Conservation (phyloP, 176 grass and related monocot genomes). For the Oryza longistaminata region DNA sequence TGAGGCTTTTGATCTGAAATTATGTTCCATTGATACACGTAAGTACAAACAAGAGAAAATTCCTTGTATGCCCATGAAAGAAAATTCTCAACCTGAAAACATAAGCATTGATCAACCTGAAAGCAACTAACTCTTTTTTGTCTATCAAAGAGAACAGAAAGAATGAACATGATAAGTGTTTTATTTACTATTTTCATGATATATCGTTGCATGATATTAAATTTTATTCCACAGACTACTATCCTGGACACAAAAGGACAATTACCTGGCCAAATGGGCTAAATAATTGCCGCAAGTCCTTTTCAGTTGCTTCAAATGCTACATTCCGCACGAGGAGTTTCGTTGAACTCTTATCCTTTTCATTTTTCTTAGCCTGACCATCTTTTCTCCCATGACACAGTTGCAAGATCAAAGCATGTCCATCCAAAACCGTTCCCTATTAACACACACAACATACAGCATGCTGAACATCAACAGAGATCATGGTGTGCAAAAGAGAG, state of each 20-base stretch:
- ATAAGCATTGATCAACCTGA: not conserved
- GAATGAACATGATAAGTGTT: not conserved
- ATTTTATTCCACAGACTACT: slow-evolving; percentile 13
- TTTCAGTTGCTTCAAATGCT: slow-evolving; percentile 88
- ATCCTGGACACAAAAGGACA: not conserved
- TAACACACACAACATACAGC: slow-evolving; percentile 14
- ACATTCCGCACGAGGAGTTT: slow-evolving; percentile 93
- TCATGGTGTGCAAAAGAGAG: slow-evolving; percentile 10
- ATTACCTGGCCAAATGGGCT: slow-evolving; percentile 96
- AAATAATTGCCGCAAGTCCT: slow-evolving; percentile 86
- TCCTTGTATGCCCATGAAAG: too few species aligned
- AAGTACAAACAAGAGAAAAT: not conserved
- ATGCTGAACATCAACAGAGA: slow-evolving; percentile 1
- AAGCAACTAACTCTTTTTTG: not conserved
- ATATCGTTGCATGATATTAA: slow-evolving; percentile 15
- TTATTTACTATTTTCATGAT: not conserved
- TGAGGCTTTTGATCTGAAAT: slow-evolving; percentile 79
- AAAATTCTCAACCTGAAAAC: not conserved
- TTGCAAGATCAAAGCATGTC: slow-evolving; percentile 92
- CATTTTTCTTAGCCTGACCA: slow-evolving; percentile 56
- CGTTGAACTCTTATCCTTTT: slow-evolving; percentile 87
- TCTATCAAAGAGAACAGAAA: not conserved
- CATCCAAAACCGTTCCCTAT: slow-evolving; percentile 93
- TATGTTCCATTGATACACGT: slow-evolving; percentile 3
- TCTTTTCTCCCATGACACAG: slow-evolving; percentile 81